Evolutionary conservation across 2,329 filamentous ascomycete species (phyloP), one percentile per base, ranked within the genome.

Genomic region (Phoma sp.): DNA sequence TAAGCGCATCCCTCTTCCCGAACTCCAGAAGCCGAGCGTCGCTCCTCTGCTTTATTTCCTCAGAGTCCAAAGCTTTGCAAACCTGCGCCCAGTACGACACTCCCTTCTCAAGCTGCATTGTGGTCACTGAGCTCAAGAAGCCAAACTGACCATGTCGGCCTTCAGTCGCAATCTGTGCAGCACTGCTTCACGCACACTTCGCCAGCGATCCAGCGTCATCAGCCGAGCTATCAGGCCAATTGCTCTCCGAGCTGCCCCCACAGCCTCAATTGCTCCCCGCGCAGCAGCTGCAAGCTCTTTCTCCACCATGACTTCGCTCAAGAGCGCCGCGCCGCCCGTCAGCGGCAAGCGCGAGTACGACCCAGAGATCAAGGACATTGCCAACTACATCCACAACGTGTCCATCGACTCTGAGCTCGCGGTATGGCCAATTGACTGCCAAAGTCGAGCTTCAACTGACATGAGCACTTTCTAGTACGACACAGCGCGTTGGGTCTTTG

Each of bases 401-500:
- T 84, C 91, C 55, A 89, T 98, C 72, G 84, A 94, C 68, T 98
- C 94, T 27, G 91, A 96, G 65, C 85, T 99, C 70, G 95, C 95
- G 74, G 93, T 97, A 83, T 79, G 92, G 81, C 21, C 24, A 57
- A 54, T 40, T 5, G 43, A 35, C 22, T 13, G 38, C 24, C 37
- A 32, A 17, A 7, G 29, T 17, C 6, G 13, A 38, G 38, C 7
- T 8, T 8, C 31, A 35, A 57, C 71, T 71, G 56, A 72, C 40
- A 2, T 36, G 15, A 36, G 19, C 32, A 31, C 49, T 41, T 10
- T 60, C 22, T 60, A 95, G 91, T 96, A 90, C 75, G 95, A 99
- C 78, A 99, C 95, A 43, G 95, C 95, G 61, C 89, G 95, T 80
- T 94, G 92, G 82, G 93, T 98, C 67, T 92, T 99, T 78, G 87